Conservation (phyloP, 2,329 filamentous ascomycete genomes). For the Aspergillus alliaceus region DNA sequence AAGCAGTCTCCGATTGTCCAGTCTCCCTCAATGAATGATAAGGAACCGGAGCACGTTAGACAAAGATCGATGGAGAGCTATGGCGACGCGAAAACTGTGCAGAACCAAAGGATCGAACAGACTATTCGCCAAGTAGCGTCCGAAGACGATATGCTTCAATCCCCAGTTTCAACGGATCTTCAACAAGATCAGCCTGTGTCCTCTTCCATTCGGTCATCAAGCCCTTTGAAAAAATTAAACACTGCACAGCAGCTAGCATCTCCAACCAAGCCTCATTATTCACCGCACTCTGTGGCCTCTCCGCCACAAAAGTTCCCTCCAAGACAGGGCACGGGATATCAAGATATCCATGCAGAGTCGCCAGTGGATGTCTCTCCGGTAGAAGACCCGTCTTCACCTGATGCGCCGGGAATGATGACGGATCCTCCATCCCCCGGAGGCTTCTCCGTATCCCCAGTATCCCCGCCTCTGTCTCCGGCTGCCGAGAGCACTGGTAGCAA, state of each 20-base stretch:
- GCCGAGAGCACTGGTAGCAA: constrained; percentile 29
- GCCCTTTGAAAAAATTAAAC: constrained; percentile 26
- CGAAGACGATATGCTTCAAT: constrained; percentile 25
- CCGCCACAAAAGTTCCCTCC: constrained; percentile 31
- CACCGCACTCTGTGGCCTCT: constrained; percentile 25
- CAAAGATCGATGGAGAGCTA: not conserved
- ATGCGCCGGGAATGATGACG: constrained; percentile 66
- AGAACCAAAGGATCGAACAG: constrained; percentile 24
- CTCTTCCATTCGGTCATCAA: constrained; percentile 22
- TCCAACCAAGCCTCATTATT: constrained; percentile 20
- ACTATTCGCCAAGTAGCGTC: constrained; percentile 38
- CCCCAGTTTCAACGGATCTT: constrained; percentile 17
- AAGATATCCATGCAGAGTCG: constrained; percentile 63
- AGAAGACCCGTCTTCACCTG: constrained; percentile 37
- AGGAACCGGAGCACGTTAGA: constrained; percentile 23
- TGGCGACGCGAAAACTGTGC: constrained; percentile 15
- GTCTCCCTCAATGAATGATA: constrained; percentile 38
- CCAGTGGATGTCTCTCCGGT: constrained; percentile 65
- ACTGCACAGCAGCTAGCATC: constrained; percentile 22
- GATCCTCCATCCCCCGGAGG: constrained; percentile 72
- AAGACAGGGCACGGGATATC: constrained; percentile 21
- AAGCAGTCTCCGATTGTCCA: constrained; percentile 58
- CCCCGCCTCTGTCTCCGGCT: constrained; percentile 58
- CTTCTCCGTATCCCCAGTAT: constrained; percentile 58
- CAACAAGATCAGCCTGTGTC: constrained; percentile 20